Evolutionary conservation across 2,329 filamentous ascomycete species (phyloP), one percentile per base, ranked within the genome.

Genomic region (Hymenoscyphus repandus): DNA sequence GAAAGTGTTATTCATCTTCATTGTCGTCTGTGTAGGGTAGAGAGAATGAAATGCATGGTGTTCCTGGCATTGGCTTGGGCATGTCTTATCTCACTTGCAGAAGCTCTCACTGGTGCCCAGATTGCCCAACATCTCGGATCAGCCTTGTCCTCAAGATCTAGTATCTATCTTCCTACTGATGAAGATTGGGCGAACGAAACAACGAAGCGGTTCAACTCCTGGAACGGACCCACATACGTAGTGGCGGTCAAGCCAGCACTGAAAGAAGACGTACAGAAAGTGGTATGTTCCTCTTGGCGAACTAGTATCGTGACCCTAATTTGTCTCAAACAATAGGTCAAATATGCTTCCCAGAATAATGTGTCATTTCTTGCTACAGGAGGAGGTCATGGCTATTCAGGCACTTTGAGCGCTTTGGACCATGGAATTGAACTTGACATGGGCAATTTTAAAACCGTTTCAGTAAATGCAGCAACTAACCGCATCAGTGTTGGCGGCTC

Each of bases 361-460:
- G 33, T 42, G 12, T 18, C 46, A 9, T 49, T 49, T 17, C 17
- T 49, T 9, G 31, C 46, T 22, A 43, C 39, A 7, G 46, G 46
- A 11, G 46, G 30, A 11, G 46, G 46, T 5, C 46, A 49, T 18
- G 38, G 46, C 3, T 27, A 12, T 22, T 22, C 46, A 13, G 17
- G 22, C 5, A 36, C 38, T 5, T 30, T 49, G 6, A 15, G n/a
- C n/a, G 22, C 13, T 4, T 12, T 40, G 18, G 13, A 47, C 9
- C 18, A 17, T 36, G 46, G 38, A 38, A 42, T 49, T 11, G 12
- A 22, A 33, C 34, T 49, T 18, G 46, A 49, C 34, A n/a, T 49
- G 15, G 38, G 38, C 4, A 42, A 43, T n/a, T 49, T 49, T 39
- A 42, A 22, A 15, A 42, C 22, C n/a, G 32, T 39, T n/a, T 11